Conservation (phyloP, 2,329 filamentous ascomycete species). For the Fusarium sp. region DNA sequence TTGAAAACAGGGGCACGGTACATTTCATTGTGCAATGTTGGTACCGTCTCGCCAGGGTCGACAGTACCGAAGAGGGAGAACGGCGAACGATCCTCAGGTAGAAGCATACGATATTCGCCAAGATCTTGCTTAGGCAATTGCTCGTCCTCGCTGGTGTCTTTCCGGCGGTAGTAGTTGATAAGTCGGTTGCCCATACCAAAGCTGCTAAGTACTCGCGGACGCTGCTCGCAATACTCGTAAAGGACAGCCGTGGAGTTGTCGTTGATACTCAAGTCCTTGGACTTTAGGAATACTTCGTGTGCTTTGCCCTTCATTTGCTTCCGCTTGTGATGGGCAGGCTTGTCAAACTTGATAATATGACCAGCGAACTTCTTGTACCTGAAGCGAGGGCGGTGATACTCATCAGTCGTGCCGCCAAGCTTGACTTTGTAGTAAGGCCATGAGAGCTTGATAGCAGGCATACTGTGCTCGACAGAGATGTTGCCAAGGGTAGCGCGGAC, state of each 20-base stretch:
- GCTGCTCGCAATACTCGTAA: constrained; percentile 95
- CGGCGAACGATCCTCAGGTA: constrained; percentile 94
- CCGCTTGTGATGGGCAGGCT: constrained; percentile 78
- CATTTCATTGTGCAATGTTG: constrained; percentile 94
- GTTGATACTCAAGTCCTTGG: constrained; percentile 84
- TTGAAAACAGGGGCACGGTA: constrained; percentile 94
- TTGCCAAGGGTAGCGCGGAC: constrained; percentile 92
- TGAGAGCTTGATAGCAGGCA: constrained; percentile 89
- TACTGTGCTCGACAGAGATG: constrained; percentile 91
- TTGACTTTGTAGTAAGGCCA: constrained; percentile 97
- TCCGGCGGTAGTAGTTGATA: constrained; percentile 96
- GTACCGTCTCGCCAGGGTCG: constrained; percentile 87
- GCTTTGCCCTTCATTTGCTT: constrained; percentile 85
- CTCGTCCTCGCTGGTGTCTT: constrained; percentile 76
- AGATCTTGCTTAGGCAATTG: constrained; percentile 82
- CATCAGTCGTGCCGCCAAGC: constrained; percentile 76
- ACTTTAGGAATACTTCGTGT: constrained; percentile 80
- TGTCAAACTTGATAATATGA: constrained; percentile 76
- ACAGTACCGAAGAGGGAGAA: constrained; percentile 96
- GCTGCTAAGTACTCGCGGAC: constrained; percentile 90
- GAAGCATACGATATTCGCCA: constrained; percentile 86
- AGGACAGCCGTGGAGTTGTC: constrained; percentile 91
- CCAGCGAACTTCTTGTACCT: constrained; percentile 75
- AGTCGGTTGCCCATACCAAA: constrained; percentile 97
- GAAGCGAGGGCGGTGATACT: constrained; percentile 85